These are phyloP conservation scores for Dimocarpus longan DNA, from an alignment of 345 rosid species.

Conservation along the genomic window DNA sequence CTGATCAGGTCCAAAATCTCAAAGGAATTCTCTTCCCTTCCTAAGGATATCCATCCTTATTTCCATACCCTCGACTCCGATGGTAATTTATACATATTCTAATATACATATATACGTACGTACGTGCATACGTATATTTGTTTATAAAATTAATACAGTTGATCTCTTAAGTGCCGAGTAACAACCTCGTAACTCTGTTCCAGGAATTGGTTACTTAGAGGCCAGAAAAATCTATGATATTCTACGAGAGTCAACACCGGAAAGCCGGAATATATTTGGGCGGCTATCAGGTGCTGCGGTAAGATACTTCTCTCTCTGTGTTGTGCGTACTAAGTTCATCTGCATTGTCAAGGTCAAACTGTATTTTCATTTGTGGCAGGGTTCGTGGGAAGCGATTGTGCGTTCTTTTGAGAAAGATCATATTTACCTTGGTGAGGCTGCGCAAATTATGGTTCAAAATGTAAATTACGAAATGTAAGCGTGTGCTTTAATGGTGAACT, in stretches of 20 bases:
- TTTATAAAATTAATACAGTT: background rate
- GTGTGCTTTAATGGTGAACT: constrained; percentile 5
- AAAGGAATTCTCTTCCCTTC: constrained; percentile 74
- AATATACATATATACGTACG: too few relatives aligned
- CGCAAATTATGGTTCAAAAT: constrained; percentile 86
- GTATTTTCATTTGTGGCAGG: constrained; percentile 42
- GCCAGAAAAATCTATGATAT: constrained; percentile 74
- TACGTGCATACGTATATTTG: too few relatives aligned
- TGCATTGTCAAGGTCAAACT: constrained; percentile 7
- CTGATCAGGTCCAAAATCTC: constrained; percentile 65
- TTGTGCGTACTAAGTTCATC: background rate
- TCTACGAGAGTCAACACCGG: constrained; percentile 74
- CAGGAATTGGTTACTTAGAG: constrained; percentile 86
- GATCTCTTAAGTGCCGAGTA: background rate
- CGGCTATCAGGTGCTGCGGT: constrained; percentile 93
- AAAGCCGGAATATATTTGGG: constrained; percentile 89
- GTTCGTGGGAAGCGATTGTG: constrained; percentile 87
- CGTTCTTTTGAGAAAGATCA: constrained; percentile 82
- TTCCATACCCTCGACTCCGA: constrained; percentile 78
- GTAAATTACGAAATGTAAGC: constrained; percentile 96
- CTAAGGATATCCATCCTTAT: constrained; percentile 78
- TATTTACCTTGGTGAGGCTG: constrained; percentile 92
- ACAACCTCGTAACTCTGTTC: constrained; percentile 19
- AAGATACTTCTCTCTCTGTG: constrained; percentile 35
- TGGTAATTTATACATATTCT: constrained; percentile 40